Evolutionary conservation across 805 yeast species (phyloP).

Genomic region (Wickerhamomyces hampshirensis): DNA sequence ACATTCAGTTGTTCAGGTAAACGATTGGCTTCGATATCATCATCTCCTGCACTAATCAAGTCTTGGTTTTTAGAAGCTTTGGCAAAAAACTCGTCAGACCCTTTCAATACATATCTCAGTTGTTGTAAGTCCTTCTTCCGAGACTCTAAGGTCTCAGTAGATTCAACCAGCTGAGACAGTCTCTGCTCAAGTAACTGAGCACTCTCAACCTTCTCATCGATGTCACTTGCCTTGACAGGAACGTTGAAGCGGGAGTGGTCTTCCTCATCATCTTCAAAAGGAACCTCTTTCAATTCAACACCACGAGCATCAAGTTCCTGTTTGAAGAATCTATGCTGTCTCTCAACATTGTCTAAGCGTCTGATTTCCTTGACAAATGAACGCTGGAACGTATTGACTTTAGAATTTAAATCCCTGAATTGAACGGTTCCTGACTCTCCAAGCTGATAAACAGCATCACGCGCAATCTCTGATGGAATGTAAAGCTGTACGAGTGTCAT

Average conservation of each 20-base stretch:
- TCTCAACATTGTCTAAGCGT: constrained; percentile 75
- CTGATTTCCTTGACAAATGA: constrained; percentile 87
- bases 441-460: constrained; percentile 78
- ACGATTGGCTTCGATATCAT: constrained; percentile 17
- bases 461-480: constrained; percentile 84
- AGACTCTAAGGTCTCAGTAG: constrained; percentile 60
- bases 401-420: constrained; percentile 83
- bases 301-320: constrained; percentile 44
- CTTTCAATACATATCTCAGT: constrained; percentile 47
- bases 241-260: constrained; percentile 16
- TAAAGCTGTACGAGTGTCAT: constrained; percentile 93
- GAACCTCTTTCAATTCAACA: constrained; percentile 31
- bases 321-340: constrained; percentile 67
- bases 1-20: constrained; percentile 33
- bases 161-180: constrained; percentile 63
- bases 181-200: constrained; percentile 74
- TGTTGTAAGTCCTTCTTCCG: constrained; percentile 60
- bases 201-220: constrained; percentile 64
- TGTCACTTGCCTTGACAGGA: constrained; percentile 26
- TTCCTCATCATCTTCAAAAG: constrained; percentile 26
- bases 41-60: constrained; percentile 12
- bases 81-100: constrained; percentile 45
- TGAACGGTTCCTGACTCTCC: constrained; percentile 87
- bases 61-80: constrained; percentile 17
- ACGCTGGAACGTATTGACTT: constrained; percentile 82